Base-by-base conservation (phyloP, 2,329 filamentous ascomycete species). In the Shiraia sp. region DNA sequence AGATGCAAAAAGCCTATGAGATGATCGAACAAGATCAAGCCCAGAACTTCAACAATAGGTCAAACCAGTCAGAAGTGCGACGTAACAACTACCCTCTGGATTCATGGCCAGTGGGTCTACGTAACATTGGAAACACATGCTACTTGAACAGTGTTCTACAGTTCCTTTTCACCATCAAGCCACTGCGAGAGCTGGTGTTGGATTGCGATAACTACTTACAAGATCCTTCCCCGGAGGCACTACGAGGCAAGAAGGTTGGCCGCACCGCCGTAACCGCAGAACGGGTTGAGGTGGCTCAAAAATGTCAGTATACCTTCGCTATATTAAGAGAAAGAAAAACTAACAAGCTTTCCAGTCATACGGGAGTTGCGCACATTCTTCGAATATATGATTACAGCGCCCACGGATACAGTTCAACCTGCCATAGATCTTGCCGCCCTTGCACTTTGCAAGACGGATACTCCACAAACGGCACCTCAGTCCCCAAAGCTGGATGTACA, bases 61-160 rank as follows among this genome's bases (percentile, higher is more conserved):
- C 49, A 6, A 55, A 38, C 13, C 38, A 46, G 23, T 43, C 53
- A 42, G 49, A 43, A 14, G 42, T 49, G 27, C 45, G 55, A 31
- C 41, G 55, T 16, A 59, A 57, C 25, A 45, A 50, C 30, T 59
- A 67, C 40, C 63, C 67, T 57, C 45, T 68, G 71, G 32, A 75
- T 2, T 50, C 80, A 22, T 83, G 88, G 68, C 93, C 93, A 0
- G 88, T 95, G 15, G 93, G 93, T 0, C 78, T 97, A 5, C 81
- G 85, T 50, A 99, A 97, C 57, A 95, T 97, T 42, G 91, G 93
- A 45, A 99, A 99, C 61, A 99, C 95, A 0, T 99, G 93, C 68
- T 99, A 99, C 61, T 78, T 99, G 40, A 99, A 99, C 74, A 97
- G 92, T 70, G 80, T 99, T 34, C 77, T 99, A 8, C 93, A 99